Base-by-base conservation (phyloP, 2,329 filamentous ascomycete genomes). In the Niveomyces coronatus region DNA sequence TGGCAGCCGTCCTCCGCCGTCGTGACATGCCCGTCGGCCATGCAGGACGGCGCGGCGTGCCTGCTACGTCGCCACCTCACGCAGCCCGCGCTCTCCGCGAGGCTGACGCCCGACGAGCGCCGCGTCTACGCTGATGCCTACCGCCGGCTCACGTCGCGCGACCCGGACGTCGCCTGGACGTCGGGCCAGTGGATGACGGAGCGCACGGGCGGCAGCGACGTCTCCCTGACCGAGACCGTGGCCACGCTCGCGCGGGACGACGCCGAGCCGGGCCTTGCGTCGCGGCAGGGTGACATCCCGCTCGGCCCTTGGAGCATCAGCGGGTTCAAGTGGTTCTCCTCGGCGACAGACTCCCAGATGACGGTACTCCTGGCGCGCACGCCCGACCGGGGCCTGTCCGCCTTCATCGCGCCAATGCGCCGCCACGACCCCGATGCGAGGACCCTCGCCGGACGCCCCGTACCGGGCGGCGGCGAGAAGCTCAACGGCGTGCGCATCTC, bases 141-240 rank as follows among this genome's bases (percentile, higher is more conserved):
- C 45, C 50, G 57, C 5, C 68, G 68, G 10, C 58, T 83, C 4
- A 72, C 62, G 1, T 73, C 69, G 4, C 62, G 70, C 4, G 65
- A 79, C 17, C 50, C 57, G 0, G 30, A 20, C 4, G 46, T 56
- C 14, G 71, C 74, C 0, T 85, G 80, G 81, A 85, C 79, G 0
- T 81, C 73, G 28, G 80, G 80, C 0, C 81, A 85, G 53, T 85
- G 82, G 81, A 85, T 85, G 81, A 85, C 81, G 0, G 80, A 85
- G 48, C 66, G 80, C 3, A 66, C 68, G 0, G 80, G 80, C 2
- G 81, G 80, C 0, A 82, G 76, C 45, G 81, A 85, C 48, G 77
- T 85, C 2, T 75, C 74, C 4, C 66, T 70, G 26, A 82, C 76
- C 0, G 80, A 85, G 55, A 85, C 80, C 0, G 56, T 71, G 4